Conservation (phyloP, 441 rosid genomes). For the Geranium incanum region DNA sequence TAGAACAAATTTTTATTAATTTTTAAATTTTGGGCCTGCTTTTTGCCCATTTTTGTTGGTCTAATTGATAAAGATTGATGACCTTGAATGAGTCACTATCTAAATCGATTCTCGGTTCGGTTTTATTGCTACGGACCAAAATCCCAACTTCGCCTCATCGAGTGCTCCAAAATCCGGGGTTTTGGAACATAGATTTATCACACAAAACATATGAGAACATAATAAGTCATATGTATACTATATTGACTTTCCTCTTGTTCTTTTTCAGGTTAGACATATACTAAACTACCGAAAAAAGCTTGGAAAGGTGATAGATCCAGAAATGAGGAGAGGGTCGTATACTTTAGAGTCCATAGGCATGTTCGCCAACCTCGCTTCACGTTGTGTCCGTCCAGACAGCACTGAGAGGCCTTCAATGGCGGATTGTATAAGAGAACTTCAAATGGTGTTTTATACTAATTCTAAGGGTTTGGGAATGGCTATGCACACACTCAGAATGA, state of each 20-base stretch:
- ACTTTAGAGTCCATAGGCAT: slow-evolving; percentile 69
- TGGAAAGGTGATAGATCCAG: slow-evolving; percentile 72
- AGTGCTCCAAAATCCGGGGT: slow-evolving; percentile 11
- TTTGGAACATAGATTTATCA: too few relatives aligned
- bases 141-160: neutral
- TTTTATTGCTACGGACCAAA: too few relatives aligned
- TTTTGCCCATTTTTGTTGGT: too few relatives aligned
- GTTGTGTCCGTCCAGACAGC: slow-evolving; percentile 75
- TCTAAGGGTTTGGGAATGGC: slow-evolving; percentile 58
- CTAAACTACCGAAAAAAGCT: slow-evolving; percentile 69
- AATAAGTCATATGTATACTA: too few relatives aligned
- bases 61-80: too few relatives aligned
- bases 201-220: neutral
- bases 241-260: slow-evolving; percentile 9
- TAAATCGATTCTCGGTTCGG: too few relatives aligned
- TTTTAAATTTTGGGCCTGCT: too few relatives aligned
- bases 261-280: slow-evolving; percentile 65
- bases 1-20: too few relatives aligned
- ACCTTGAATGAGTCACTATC: too few relatives aligned
- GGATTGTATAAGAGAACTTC: slow-evolving; percentile 78
- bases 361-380: slow-evolving; percentile 86
- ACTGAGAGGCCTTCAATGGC: slow-evolving; percentile 68
- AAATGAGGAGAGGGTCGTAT: slow-evolving; percentile 60
- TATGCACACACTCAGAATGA: slow-evolving; percentile 47
- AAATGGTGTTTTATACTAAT: slow-evolving; percentile 57